Conservation (phyloP, 768 basidiomycete genomes). For the Goffeauzyma gilvescens region DNA sequence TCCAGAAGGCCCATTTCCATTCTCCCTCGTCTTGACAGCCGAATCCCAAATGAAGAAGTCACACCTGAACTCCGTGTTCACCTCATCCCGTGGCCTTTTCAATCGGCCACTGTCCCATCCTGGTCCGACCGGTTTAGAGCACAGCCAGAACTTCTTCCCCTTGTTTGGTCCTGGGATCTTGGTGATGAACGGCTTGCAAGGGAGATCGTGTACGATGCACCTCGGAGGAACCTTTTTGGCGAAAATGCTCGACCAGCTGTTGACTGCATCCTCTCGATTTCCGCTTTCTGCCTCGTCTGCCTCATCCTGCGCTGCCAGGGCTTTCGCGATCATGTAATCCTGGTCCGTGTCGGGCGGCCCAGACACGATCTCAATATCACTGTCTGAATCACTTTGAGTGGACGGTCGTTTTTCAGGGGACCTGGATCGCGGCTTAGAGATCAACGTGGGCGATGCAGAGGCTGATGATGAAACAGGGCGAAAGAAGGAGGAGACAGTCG, state of each 20-base stretch:
- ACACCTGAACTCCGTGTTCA: slow-evolving; percentile 28
- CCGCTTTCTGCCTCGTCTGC: slow-evolving; percentile 17
- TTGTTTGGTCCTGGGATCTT: slow-evolving; percentile 31
- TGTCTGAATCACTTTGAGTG: too few relatives aligned
- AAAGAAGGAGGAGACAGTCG: too few relatives aligned
- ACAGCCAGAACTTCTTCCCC: slow-evolving; percentile 31
- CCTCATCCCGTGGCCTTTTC: slow-evolving; percentile 28
- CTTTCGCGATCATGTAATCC: slow-evolving; percentile 6
- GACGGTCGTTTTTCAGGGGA: too few relatives aligned
- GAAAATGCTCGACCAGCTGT: slow-evolving; percentile 26
- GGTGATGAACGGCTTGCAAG: slow-evolving; percentile 30
- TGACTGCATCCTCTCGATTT: slow-evolving; percentile 13
- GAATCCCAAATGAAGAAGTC: slow-evolving; percentile 32
- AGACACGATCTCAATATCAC: slow-evolving; percentile 1
- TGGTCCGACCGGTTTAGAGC: slow-evolving; percentile 29
- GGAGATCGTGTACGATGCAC: slow-evolving; percentile 27
- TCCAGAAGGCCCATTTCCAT: too few relatives aligned
- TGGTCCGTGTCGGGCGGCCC: too few relatives aligned
- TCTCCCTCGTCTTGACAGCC: slow-evolving; percentile 17
- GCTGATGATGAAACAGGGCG: too few relatives aligned
- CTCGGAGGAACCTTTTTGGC: slow-evolving; percentile 29
- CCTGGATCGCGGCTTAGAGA: too few relatives aligned
- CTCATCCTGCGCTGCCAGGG: slow-evolving; percentile 12
- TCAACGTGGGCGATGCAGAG: too few relatives aligned
- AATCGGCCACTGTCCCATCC: slow-evolving; percentile 28